phyloP scores from a whole-genome alignment of 805 yeast genomes.

The Yarrowia sp. region DNA sequence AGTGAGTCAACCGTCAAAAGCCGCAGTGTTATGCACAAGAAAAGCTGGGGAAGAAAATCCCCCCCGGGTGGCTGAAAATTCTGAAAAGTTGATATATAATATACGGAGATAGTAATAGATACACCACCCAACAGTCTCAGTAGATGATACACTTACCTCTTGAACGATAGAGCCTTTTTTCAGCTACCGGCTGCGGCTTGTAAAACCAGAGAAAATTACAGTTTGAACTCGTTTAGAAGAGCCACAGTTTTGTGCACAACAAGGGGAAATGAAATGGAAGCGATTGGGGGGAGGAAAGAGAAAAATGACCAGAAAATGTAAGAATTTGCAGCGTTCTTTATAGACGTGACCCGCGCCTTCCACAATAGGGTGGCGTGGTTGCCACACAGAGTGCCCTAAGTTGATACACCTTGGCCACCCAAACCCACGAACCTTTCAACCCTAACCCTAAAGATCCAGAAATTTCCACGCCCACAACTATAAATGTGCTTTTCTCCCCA shows the following conservation, averaged over 20 bases:
- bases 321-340: too few relatives aligned
- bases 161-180: too few relatives aligned
- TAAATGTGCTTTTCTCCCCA: slow-evolving; percentile 22
- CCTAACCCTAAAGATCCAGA: slow-evolving; percentile 24
- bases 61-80: too few relatives aligned
- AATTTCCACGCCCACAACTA: slow-evolving; percentile 25
- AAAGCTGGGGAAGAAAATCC: not conserved
- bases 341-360: too few relatives aligned
- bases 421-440: not conserved
- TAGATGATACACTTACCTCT: too few relatives aligned
- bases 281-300: not conserved
- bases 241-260: not conserved
- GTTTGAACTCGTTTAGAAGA: not conserved
- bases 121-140: too few relatives aligned
- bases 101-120: too few relatives aligned
- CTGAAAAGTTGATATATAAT: too few relatives aligned
- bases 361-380: too few relatives aligned
- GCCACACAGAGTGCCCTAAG: too few relatives aligned
- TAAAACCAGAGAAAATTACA: not conserved
- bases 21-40: not conserved
- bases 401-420: not conserved
- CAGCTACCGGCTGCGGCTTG: too few relatives aligned
- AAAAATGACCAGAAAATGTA: too few relatives aligned
- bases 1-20: slow-evolving; percentile 17
- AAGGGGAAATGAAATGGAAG: not conserved